Conservation (phyloP, 805 yeast species). For the Alloascoidea hylecoeti region DNA sequence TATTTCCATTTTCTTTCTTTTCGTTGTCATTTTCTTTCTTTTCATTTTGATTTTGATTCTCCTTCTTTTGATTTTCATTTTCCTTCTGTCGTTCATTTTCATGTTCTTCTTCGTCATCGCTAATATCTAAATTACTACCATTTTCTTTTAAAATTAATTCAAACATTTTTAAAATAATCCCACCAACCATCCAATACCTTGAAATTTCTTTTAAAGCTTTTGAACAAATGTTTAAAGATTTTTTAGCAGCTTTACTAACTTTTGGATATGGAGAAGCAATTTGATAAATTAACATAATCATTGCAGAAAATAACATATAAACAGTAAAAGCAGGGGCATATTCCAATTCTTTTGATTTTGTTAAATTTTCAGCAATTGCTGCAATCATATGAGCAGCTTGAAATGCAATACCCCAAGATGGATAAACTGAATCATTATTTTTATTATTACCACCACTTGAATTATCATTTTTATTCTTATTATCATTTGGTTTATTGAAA, state of each 20-base stretch:
- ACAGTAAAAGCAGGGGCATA: constrained; percentile 46
- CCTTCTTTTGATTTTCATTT: too few species aligned
- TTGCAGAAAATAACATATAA: constrained; percentile 46
- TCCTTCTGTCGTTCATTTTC: too few species aligned
- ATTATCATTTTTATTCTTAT: constrained; percentile 11
- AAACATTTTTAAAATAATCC: constrained; percentile 35
- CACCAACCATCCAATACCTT: constrained; percentile 37
- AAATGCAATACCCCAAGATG: constrained; percentile 73
- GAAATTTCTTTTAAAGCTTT: constrained; percentile 24
- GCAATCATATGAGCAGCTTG: constrained; percentile 71
- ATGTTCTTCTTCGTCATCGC: too few species aligned
- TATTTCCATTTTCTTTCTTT: too few species aligned
- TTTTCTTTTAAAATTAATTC: constrained; percentile 6
- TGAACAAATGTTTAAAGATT: constrained; percentile 18
- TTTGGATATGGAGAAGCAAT: constrained; percentile 23
- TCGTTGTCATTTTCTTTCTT: too few species aligned
- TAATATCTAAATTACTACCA: too few species aligned
- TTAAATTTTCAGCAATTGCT: constrained; percentile 40
- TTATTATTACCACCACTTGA: constrained; percentile 16
- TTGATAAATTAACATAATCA: constrained; percentile 62
- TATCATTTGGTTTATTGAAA: constrained; percentile 5
- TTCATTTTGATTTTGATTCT: too few species aligned
- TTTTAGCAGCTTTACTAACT: constrained; percentile 22
- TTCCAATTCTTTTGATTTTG: constrained; percentile 31
- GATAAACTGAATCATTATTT: constrained; percentile 33